phyloP scores from a whole-genome alignment of 129 eudicot species.

The sunflower (Helianthus annuus) region DNA sequence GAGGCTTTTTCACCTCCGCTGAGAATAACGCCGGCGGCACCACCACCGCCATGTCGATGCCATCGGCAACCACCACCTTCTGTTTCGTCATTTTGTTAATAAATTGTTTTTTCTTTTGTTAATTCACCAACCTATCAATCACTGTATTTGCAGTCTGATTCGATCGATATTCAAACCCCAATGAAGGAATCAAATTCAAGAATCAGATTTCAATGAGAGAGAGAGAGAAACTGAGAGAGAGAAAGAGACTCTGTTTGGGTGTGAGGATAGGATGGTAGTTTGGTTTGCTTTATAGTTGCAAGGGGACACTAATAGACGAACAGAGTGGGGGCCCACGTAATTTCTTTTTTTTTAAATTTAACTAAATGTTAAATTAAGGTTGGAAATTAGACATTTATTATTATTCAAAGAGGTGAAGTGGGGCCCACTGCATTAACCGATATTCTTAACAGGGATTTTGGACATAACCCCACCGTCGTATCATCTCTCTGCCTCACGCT shows the following conservation, averaged over 20 bases:
- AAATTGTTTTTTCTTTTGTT: background rate
- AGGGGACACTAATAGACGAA: slow-evolving; percentile 60
- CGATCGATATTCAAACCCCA: background rate
- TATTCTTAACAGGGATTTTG: slow-evolving; percentile 43
- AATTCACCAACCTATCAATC: background rate
- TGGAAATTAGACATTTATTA: background rate
- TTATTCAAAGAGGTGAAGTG: slow-evolving; percentile 8
- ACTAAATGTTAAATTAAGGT: no score
- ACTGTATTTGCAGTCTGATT: background rate
- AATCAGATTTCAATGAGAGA: background rate
- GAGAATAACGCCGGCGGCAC: slow-evolving; percentile 45
- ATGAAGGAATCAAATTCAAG: background rate
- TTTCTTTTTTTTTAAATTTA: background rate
- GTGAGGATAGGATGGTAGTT: slow-evolving; percentile 41
- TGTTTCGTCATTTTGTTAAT: slow-evolving; percentile 61
- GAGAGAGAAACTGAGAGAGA: slow-evolving; percentile 4
- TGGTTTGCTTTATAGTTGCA: slow-evolving; percentile 61
- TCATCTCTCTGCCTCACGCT: slow-evolving; percentile 21
- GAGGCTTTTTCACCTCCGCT: slow-evolving; percentile 68
- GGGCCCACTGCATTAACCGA: slow-evolving; percentile 31
- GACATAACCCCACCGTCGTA: slow-evolving; percentile 39
- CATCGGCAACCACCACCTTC: slow-evolving; percentile 60
- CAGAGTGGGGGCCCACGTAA: slow-evolving; percentile 22
- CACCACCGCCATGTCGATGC: slow-evolving; percentile 41
- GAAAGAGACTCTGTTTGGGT: slow-evolving; percentile 26